phyloP scores from a whole-genome alignment of 2,329 filamentous ascomycete species.

The Fusarium brachygibbosum region DNA sequence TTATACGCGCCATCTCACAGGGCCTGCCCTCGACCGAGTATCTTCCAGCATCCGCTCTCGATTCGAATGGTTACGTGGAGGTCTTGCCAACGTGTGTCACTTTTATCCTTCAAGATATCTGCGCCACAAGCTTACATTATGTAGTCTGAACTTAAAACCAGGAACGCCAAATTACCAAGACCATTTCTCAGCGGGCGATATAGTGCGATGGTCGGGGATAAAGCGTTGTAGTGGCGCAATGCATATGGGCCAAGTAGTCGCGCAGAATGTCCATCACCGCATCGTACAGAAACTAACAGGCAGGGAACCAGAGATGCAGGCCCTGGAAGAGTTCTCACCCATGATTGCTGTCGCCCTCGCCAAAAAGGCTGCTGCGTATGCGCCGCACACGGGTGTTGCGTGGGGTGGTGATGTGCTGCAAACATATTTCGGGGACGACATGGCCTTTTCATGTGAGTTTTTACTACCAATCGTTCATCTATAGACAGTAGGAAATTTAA shows the following conservation, averaged over 20 bases:
- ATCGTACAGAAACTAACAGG: constrained; percentile 1
- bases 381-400: not conserved
- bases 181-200: not conserved
- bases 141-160: not conserved
- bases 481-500: not conserved
- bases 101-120: not conserved
- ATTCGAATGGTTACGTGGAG: constrained; percentile 2
- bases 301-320: not conserved
- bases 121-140: not conserved
- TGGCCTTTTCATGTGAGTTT: constrained; percentile 2
- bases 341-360: constrained; percentile 4
- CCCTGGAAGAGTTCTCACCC: not conserved
- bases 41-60: not conserved
- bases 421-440: constrained; percentile 1
- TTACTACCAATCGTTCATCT: not conserved
- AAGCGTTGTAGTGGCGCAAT: constrained; percentile 1
- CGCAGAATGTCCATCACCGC: constrained; percentile 3
- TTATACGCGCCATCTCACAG: not conserved
- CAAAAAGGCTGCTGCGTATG: not conserved
- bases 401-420: not conserved
- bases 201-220: constrained; percentile 3
- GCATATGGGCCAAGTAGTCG: constrained; percentile 5
- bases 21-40: not conserved
- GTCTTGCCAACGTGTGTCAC: not conserved
- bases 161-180: not conserved